phyloP scores from a whole-genome alignment of 1,139 yeast species.

The Blastobotrys persicus region DNA sequence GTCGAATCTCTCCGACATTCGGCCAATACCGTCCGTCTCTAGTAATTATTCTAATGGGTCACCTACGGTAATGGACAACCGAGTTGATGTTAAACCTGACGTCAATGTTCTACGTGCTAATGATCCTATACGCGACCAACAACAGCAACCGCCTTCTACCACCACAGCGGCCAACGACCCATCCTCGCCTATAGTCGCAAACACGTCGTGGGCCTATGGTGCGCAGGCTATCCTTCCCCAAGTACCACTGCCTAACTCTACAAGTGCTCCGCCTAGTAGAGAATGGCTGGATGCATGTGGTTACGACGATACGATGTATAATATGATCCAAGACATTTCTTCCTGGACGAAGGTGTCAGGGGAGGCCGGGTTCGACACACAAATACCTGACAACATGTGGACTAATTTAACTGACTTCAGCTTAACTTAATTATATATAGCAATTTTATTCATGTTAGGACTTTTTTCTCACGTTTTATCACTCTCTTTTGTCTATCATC shows the following conservation, averaged over 20 bases:
- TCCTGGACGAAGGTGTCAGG: constrained; percentile 47
- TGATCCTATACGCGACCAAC: background rate
- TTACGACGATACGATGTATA: constrained; percentile 46
- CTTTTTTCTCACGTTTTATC: constrained; percentile 1
- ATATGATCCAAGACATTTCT: constrained; percentile 60
- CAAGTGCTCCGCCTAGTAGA: constrained; percentile 11
- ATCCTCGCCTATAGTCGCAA: constrained; percentile 1
- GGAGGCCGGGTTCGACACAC: constrained; percentile 18
- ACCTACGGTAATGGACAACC: background rate
- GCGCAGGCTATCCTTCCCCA: constrained; percentile 4
- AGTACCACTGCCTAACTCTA: background rate
- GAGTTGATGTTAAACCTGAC: constrained; percentile 2
- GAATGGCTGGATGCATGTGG: constrained; percentile 44
- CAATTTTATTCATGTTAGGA: too few relatives aligned
- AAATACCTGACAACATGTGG: constrained; percentile 26
- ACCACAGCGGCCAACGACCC: constrained; percentile 2
- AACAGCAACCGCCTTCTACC: constrained; percentile 2
- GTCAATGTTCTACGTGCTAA: background rate
- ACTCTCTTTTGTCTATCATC: background rate
- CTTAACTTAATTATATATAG: constrained; percentile 13
- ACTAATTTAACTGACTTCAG: constrained; percentile 25
- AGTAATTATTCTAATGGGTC: background rate
- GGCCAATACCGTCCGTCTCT: background rate
- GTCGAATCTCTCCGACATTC: background rate
- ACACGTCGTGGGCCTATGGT: constrained; percentile 10